These are phyloP conservation scores for Pichia sp. DNA, from an alignment of 1,139 yeast genomes.

Conservation along the genomic window DNA sequence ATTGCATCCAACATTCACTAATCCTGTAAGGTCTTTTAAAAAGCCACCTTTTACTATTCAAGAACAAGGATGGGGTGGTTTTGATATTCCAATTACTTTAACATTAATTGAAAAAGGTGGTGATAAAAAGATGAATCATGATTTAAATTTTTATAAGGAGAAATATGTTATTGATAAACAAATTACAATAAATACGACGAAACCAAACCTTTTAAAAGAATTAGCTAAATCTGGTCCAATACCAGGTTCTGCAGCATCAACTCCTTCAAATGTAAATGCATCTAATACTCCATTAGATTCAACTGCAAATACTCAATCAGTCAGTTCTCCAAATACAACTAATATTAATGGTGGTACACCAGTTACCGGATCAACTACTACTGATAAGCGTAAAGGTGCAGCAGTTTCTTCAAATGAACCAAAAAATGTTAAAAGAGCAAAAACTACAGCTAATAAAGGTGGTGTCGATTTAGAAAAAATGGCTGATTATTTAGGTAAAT, in stretches of 20 bases:
- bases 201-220: slow-evolving; percentile 65
- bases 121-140: slow-evolving; percentile 80
- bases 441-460: slow-evolving; percentile 55
- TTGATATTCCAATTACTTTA: slow-evolving; percentile 76
- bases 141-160: slow-evolving; percentile 77
- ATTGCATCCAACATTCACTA: slow-evolving; percentile 89
- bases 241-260: slow-evolving; percentile 34
- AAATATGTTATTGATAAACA: slow-evolving; percentile 74
- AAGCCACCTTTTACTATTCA: slow-evolving; percentile 84
- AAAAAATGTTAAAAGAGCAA: slow-evolving; percentile 59
- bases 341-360: slow-evolving; percentile 10
- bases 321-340: slow-evolving; percentile 19
- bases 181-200: slow-evolving; percentile 68
- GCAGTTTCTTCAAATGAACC: slow-evolving; percentile 23
- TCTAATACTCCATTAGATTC: slow-evolving; percentile 8
- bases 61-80: slow-evolving; percentile 99
- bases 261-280: not conserved
- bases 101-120: slow-evolving; percentile 83
- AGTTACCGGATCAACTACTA: slow-evolving; percentile 16
- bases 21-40: slow-evolving; percentile 77
- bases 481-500: slow-evolving; percentile 83
- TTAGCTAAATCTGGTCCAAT: slow-evolving; percentile 79
- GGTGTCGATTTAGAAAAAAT: slow-evolving; percentile 81
- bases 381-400: slow-evolving; percentile 22
- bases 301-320: slow-evolving; percentile 27